Base-by-base conservation (phyloP, 768 basidiomycete species). In the Amanita phalloides region DNA sequence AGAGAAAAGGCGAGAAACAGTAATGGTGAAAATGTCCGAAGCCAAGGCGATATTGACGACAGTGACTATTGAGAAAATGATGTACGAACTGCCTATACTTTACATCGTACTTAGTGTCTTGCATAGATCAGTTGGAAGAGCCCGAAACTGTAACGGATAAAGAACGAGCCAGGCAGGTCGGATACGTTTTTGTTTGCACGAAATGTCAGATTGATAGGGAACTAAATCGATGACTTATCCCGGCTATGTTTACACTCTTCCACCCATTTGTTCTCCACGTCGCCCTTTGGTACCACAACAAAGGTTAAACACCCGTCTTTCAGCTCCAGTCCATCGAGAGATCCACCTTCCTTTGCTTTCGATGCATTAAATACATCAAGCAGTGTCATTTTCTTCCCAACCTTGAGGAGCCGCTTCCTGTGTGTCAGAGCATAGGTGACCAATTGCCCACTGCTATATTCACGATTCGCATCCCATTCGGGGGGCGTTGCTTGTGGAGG, bases 361-460 rank as follows among this genome's bases (percentile, higher is more conserved):
- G 84, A 77, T 3, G 77, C 80, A 8, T 66, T 67, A 57, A 82
- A 84, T 3, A 95, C 84, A 59, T 93, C 88, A 43, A 75, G 68
- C 53, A 98, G 69, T 9, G 85, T 86, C 81, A 95, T 84, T 64
- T 87, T 91, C 69, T 84, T 89, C 11, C 94, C 95, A 4, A 95
- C 80, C 67, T 94, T 99, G 53, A 99, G 70, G 43, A 98, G 66
- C 36, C 90, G 76, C 60, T 78, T 85, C 53, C 76, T 66, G 54
- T 71, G 69, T 9, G 94, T 97, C 61, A 84, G 83, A 32, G 88
- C 89, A 66, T 96, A 98, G 4, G 96, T 73, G 2, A 82, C 79
- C 13, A 97, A 69, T 48, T 79, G 75, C 1, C 70, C 76, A 17
- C 72, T 70, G 2, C 68, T 62, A 58, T 94, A 97, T 65, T 90